Conservation (phyloP, 257 asterid genomes). For the Solanum lycopersicoides region DNA sequence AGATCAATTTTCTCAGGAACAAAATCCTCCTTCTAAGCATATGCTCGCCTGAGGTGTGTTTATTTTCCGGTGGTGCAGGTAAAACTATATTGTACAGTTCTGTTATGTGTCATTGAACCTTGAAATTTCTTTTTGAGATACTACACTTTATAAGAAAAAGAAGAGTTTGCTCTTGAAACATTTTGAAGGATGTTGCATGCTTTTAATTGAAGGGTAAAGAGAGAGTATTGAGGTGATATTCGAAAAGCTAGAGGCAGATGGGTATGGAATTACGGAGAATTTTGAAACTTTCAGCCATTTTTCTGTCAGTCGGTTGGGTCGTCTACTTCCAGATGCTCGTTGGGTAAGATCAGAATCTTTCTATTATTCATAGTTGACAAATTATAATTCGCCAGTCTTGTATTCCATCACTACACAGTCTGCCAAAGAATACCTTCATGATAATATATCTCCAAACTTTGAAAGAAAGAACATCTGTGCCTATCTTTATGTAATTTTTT, state of each 20-base stretch:
- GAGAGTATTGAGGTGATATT: constrained; percentile 46
- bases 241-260: constrained; percentile 26
- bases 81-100: not conserved
- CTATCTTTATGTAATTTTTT: too few relatives aligned
- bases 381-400: not conserved
- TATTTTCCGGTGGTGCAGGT: constrained; percentile 63
- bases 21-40: constrained; percentile 30
- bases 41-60: constrained; percentile 66
- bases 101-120: not conserved
- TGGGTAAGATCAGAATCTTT: constrained; percentile 37
- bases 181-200: not conserved
- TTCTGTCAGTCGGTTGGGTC: constrained; percentile 59
- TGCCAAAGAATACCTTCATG: not conserved
- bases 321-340: constrained; percentile 77
- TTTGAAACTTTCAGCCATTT: constrained; percentile 8
- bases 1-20: constrained; percentile 17
- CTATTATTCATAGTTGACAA: not conserved
- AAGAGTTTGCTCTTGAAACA: not conserved
- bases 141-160: not conserved
- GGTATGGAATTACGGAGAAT: constrained; percentile 36
- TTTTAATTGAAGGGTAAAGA: constrained; percentile 40
- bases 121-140: not conserved
- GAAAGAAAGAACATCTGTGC: not conserved
- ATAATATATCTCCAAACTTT: not conserved
- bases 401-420: not conserved